A percentile compares a stretch with the other conserved stretches of the same genome.
These are phyloP conservation scores for Fusarium kyushuense DNA, from an alignment of 2,329 filamentous ascomycete species.

Conservation along the genomic window DNA sequence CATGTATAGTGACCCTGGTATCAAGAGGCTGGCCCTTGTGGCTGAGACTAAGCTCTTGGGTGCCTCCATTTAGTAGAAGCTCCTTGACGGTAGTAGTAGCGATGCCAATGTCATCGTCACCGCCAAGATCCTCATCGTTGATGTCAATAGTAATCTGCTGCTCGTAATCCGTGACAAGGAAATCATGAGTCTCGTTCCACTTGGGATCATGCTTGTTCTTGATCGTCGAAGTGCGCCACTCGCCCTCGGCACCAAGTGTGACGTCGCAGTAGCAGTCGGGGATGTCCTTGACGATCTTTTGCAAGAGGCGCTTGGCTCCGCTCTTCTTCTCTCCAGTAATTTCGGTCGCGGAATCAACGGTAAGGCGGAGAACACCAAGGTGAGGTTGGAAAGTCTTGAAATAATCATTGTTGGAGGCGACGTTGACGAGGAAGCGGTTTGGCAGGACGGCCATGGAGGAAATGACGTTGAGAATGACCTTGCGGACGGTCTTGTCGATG, in stretches of 20 bases:
- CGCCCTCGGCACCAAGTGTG: slow-evolving; percentile 40
- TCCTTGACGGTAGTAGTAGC: slow-evolving; percentile 41
- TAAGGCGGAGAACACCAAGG: slow-evolving; percentile 43
- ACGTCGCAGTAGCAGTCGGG: slow-evolving; percentile 45
- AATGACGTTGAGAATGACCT: slow-evolving; percentile 44
- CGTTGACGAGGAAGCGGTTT: slow-evolving; percentile 46
- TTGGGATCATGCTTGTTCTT: slow-evolving; percentile 44
- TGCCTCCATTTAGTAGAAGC: slow-evolving; percentile 38
- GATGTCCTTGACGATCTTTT: slow-evolving; percentile 44
- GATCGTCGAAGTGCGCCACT: slow-evolving; percentile 44
- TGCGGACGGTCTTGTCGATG: slow-evolving; percentile 43
- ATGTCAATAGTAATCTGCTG: slow-evolving; percentile 43
- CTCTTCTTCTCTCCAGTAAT: slow-evolving; percentile 44
- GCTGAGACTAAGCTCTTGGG: slow-evolving; percentile 35
- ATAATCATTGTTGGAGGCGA: slow-evolving; percentile 46
- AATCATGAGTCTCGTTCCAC: slow-evolving; percentile 48
- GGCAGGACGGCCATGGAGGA: slow-evolving; percentile 45
- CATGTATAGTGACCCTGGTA: slow-evolving; percentile 39
- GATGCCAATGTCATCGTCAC: slow-evolving; percentile 45
- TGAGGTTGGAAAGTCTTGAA: slow-evolving; percentile 47
- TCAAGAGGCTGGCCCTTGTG: slow-evolving; percentile 40
- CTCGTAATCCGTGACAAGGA: slow-evolving; percentile 45
- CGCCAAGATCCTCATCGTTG: slow-evolving; percentile 40
- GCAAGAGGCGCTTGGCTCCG: slow-evolving; percentile 37
- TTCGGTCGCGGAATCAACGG: slow-evolving; percentile 38